Conservation (phyloP, 75 land plant genomes). For the Chamaecyparis obtusa region DNA sequence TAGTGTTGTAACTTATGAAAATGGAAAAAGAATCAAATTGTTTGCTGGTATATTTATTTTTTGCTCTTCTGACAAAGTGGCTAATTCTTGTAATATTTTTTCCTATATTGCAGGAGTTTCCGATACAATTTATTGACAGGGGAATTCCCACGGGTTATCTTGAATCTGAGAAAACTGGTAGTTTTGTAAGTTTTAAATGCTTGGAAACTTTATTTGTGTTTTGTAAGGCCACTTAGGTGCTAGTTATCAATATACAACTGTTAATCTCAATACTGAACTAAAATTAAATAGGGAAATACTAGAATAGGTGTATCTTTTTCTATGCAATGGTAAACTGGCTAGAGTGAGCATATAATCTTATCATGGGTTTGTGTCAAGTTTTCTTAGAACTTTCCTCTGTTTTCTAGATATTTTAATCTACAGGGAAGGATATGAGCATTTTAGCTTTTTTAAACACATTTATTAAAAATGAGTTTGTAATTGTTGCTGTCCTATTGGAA, state of each 20-base stretch:
- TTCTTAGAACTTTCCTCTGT: not conserved
- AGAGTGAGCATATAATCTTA: not conserved
- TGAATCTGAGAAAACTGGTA: conserved; percentile 1
- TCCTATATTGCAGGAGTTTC: not conserved
- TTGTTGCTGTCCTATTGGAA: not conserved
- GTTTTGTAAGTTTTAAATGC: conserved; percentile 4
- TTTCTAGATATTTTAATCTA: not conserved
- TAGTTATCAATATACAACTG: not conserved
- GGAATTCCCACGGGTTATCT: conserved; percentile 8
- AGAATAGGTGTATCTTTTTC: not conserved
- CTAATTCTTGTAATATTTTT: not conserved
- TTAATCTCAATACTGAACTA: not conserved
- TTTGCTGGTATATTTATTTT: not conserved
- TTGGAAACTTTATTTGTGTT: not conserved
- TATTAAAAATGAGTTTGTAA: not conserved
- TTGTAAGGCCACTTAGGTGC: not conserved
- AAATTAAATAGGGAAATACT: not conserved
- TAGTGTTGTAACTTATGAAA: not conserved
- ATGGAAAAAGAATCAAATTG: not conserved
- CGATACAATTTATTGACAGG: conserved; percentile 2
- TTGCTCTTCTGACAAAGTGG: not conserved
- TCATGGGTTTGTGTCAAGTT: not conserved
- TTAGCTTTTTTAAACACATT: not conserved
- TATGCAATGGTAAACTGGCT: not conserved
- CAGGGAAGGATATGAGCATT: not conserved